phyloP scores from a whole-genome alignment of 441 rosid species.

The Arabidopsis lyrata region DNA sequence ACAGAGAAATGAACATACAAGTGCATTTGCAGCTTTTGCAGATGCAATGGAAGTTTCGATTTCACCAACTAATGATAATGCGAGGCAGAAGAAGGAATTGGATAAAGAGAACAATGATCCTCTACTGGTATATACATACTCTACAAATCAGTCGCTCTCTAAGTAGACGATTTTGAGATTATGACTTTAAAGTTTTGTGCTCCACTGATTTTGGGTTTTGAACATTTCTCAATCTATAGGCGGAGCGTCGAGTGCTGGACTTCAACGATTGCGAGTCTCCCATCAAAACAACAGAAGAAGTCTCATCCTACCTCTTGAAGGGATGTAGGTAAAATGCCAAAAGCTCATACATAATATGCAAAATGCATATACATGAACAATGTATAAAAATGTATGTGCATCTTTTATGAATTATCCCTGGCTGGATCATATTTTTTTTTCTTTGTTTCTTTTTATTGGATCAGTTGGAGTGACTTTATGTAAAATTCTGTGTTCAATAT shows the following conservation, averaged over 20 bases:
- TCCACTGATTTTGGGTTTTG: neutral
- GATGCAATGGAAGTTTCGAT: conserved; percentile 74
- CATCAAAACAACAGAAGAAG: conserved; percentile 53
- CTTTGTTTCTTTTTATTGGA: neutral
- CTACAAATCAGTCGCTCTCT: neutral
- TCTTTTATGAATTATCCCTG: conserved; percentile 32
- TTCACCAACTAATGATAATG: conserved; percentile 62
- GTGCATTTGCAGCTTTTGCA: conserved; percentile 64
- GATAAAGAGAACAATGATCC: conserved; percentile 52
- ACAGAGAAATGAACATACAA: conserved; percentile 75
- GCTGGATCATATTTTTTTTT: neutral
- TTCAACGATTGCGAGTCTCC: conserved; percentile 94
- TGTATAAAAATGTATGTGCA: conserved; percentile 38
- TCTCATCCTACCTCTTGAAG: conserved; percentile 35
- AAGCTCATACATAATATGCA: conserved; percentile 24
- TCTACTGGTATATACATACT: conserved; percentile 33
- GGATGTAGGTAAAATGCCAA: conserved; percentile 34
- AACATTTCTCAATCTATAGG: conserved; percentile 47
- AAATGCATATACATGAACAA: conserved; percentile 33
- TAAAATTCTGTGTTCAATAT: conserved; percentile 39
- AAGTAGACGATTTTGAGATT: conserved; percentile 5
- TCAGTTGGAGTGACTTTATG: conserved; percentile 29
- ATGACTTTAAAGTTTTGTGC: neutral
- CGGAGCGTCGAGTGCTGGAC: conserved; percentile 81
- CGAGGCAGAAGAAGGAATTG: conserved; percentile 52